phyloP scores from a whole-genome alignment of 73 alveolate genomes.

The Tetrahymena malaccensis region DNA sequence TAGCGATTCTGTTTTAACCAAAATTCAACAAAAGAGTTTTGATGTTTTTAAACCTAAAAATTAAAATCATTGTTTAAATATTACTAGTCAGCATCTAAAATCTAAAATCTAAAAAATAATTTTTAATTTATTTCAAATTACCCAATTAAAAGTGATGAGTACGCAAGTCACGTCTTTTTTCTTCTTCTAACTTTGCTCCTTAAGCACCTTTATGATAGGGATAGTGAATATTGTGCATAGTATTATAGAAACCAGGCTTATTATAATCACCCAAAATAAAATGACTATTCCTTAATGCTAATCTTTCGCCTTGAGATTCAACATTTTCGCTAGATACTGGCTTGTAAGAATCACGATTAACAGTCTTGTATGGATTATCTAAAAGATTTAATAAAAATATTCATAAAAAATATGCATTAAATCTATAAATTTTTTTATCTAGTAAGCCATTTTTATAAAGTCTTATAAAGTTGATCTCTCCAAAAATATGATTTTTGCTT shows the following conservation, averaged over 20 bases:
- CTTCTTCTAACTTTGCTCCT: not conserved
- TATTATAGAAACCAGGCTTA: not conserved
- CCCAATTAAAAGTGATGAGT: not conserved
- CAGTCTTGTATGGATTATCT: not conserved
- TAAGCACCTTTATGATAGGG: not conserved
- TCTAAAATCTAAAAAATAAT: not conserved
- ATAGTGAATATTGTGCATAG: not conserved
- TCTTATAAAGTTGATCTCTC: not conserved
- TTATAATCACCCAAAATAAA: slow-evolving; percentile 32
- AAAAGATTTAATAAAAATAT: not conserved
- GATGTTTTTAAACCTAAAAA: too few relatives aligned
- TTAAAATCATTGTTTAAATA: too few relatives aligned
- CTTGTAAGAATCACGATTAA: not conserved
- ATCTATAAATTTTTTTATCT: too few relatives aligned
- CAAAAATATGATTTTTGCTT: not conserved
- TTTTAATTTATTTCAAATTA: not conserved
- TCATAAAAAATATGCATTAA: too few relatives aligned
- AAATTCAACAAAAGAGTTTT: too few relatives aligned
- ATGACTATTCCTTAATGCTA: slow-evolving; percentile 38
- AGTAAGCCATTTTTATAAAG: too few relatives aligned
- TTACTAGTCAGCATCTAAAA: too few relatives aligned
- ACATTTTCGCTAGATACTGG: not conserved
- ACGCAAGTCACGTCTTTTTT: not conserved
- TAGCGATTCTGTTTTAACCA: too few relatives aligned
- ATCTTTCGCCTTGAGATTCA: slow-evolving; percentile 1